A percentile compares a stretch with the other conserved stretches of the same genome.
phyloP scores from a whole-genome alignment of 306 rosid genomes.

The Corylus avellana region DNA sequence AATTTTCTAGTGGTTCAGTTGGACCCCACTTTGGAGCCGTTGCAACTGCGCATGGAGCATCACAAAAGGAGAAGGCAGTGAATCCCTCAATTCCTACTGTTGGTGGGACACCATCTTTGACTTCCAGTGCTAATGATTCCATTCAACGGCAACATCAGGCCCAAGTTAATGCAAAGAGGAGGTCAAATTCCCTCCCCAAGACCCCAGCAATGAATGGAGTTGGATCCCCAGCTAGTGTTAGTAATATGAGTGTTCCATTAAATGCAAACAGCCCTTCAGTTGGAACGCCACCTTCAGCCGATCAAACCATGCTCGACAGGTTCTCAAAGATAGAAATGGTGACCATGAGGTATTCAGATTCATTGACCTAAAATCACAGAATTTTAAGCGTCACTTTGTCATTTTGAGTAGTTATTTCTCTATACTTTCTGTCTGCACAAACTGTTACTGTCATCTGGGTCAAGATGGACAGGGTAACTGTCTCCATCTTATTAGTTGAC shows the following conservation, averaged over 20 bases:
- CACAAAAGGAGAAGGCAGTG: slow-evolving; percentile 76
- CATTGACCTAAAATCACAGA: slow-evolving; percentile 11
- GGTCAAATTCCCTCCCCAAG: slow-evolving; percentile 81
- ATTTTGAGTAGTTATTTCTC: slow-evolving; percentile 2
- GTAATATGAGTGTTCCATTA: slow-evolving; percentile 60
- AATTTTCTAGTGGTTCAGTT: slow-evolving; percentile 79
- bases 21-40: slow-evolving; percentile 78
- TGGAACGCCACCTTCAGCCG: slow-evolving; percentile 59
- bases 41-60: slow-evolving; percentile 48
- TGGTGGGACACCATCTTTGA: slow-evolving; percentile 67
- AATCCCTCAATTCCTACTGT: slow-evolving; percentile 58
- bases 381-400: not conserved
- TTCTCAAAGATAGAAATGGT: slow-evolving; percentile 76
- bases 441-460: not conserved
- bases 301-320: slow-evolving; percentile 64
- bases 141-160: slow-evolving; percentile 85
- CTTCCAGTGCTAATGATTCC: slow-evolving; percentile 76
- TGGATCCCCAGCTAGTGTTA: slow-evolving; percentile 89
- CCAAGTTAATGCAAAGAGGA: slow-evolving; percentile 67
- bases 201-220: slow-evolving; percentile 75
- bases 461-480: not conserved
- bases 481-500: not conserved
- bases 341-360: slow-evolving; percentile 61
- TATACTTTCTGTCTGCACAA: slow-evolving; percentile 4
- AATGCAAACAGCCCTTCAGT: slow-evolving; percentile 86